phyloP scores from a whole-genome alignment of 305 asterid species.

The Ajuga reptans region DNA sequence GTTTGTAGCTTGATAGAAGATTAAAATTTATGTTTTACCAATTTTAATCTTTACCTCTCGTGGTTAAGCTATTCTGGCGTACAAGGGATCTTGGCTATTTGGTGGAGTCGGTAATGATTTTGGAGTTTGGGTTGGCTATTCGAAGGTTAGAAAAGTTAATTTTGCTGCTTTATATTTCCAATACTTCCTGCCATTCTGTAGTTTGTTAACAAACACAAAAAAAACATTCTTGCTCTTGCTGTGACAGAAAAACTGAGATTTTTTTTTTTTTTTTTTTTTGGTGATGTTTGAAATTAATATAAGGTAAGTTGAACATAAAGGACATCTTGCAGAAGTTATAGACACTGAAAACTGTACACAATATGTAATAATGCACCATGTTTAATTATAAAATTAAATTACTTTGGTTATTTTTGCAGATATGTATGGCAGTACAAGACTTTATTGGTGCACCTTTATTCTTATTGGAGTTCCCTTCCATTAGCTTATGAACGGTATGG shows the following conservation, averaged over 20 bases:
- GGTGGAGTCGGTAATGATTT: constrained; percentile 77
- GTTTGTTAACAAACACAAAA: constrained; percentile 8
- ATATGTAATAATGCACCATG: neutral
- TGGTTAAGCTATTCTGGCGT: constrained; percentile 84
- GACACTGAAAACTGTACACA: neutral
- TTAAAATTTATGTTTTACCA: constrained; percentile 10
- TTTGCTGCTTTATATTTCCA: constrained; percentile 16
- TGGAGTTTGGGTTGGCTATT: constrained; percentile 88
- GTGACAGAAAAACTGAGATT: constrained; percentile 12
- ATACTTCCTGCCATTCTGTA: constrained; percentile 4
- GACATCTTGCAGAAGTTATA: neutral
- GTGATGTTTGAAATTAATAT: neutral
- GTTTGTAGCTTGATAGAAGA: neutral
- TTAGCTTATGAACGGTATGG: constrained; percentile 77
- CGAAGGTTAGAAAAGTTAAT: constrained; percentile 58
- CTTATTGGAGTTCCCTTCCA: constrained; percentile 86
- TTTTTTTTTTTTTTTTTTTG: neutral
- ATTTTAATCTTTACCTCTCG: constrained; percentile 14
- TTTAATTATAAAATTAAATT: constrained; percentile 14
- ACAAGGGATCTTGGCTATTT: constrained; percentile 84
- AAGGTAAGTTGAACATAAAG: neutral
- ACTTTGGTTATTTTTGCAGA: constrained; percentile 41
- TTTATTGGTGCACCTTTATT: constrained; percentile 79
- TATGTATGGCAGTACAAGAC: constrained; percentile 84
- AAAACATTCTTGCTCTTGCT: neutral